Percentiles rank a stretch among this genome's conserved stretches.
phyloP scores from a whole-genome alignment of 1,284 basidiomycete genomes.

The Cryptococcus sp. region DNA sequence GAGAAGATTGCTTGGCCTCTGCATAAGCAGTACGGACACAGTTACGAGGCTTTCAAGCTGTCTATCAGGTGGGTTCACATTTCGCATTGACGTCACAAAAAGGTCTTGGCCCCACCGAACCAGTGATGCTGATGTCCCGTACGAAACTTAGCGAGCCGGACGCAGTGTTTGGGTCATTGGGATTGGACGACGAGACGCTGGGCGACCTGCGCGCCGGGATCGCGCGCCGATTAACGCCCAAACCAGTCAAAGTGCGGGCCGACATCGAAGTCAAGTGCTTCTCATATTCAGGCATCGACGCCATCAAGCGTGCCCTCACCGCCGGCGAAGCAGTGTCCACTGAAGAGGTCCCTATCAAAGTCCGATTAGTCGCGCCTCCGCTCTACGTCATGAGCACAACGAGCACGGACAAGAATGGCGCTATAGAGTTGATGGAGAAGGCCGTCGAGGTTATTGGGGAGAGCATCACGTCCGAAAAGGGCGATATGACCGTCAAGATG shows the following conservation, averaged over 20 bases:
- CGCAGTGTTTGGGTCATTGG: conserved; percentile 74
- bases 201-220: conserved; percentile 80
- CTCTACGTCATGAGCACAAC: conserved; percentile 95
- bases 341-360: conserved; percentile 93
- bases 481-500: conserved; percentile 92
- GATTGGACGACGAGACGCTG: conserved; percentile 63
- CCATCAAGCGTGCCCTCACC: conserved; percentile 87
- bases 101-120: too few relatives aligned
- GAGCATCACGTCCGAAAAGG: conserved; percentile 81
- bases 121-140: not conserved
- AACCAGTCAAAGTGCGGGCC: conserved; percentile 97
- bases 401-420: conserved; percentile 93
- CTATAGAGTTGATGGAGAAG: conserved; percentile 88
- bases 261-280: conserved; percentile 99
- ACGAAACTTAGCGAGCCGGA: conserved; percentile 71
- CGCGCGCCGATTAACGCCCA: conserved; percentile 91
- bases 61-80: conserved; percentile 73
- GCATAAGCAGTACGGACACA: conserved; percentile 87
- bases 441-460: conserved; percentile 88
- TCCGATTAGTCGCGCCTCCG: conserved; percentile 94
- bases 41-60: conserved; percentile 98
- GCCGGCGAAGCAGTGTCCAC: conserved; percentile 85
- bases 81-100: not conserved
- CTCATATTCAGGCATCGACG: conserved; percentile 94
- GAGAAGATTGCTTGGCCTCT: conserved; percentile 93